These are phyloP conservation scores for Trichophyton rubrum DNA, from an alignment of 2,329 filamentous ascomycete species.

Conservation along the genomic window DNA sequence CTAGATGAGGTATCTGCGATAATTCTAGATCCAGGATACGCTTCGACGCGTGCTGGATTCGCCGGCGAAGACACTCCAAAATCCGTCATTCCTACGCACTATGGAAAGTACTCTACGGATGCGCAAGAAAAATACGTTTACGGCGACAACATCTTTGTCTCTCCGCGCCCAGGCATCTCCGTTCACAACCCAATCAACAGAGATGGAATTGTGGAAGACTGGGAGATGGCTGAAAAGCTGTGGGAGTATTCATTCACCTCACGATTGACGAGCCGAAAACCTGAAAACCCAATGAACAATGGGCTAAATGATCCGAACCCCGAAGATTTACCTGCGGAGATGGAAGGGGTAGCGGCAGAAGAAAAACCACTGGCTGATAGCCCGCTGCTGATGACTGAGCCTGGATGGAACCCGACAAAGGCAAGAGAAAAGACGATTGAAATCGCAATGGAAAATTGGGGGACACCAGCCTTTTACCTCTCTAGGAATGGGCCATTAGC, in stretches of 20 bases:
- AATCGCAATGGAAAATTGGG: constrained; percentile 95
- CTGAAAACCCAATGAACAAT: constrained; percentile 59
- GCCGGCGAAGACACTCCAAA: constrained; percentile 97
- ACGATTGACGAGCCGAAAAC: constrained; percentile 65
- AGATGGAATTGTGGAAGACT: constrained; percentile 88
- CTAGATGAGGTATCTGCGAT: constrained; percentile 94
- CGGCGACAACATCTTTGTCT: constrained; percentile 79
- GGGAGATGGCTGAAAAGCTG: constrained; percentile 77
- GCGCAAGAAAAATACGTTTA: constrained; percentile 53
- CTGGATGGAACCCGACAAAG: constrained; percentile 81
- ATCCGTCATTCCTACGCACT: constrained; percentile 80
- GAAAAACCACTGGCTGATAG: constrained; percentile 78
- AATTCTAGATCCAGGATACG: constrained; percentile 89
- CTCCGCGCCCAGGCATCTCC: constrained; percentile 62
- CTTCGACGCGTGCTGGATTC: constrained; percentile 82
- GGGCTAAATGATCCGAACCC: constrained; percentile 59
- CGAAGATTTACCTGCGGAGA: constrained; percentile 46
- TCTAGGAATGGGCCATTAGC: constrained; percentile 79
- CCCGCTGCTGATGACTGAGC: constrained; percentile 85
- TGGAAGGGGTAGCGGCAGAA: constrained; percentile 48
- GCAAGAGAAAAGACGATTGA: constrained; percentile 88
- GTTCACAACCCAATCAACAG: constrained; percentile 84
- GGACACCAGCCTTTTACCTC: constrained; percentile 86
- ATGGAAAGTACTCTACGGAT: constrained; percentile 50
- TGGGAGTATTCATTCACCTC: constrained; percentile 92